Evolutionary conservation across 495 filamentous ascomycete species (phyloP), one percentile per base, ranked within the genome.

Genomic region (Schizothecium vesticola): DNA sequence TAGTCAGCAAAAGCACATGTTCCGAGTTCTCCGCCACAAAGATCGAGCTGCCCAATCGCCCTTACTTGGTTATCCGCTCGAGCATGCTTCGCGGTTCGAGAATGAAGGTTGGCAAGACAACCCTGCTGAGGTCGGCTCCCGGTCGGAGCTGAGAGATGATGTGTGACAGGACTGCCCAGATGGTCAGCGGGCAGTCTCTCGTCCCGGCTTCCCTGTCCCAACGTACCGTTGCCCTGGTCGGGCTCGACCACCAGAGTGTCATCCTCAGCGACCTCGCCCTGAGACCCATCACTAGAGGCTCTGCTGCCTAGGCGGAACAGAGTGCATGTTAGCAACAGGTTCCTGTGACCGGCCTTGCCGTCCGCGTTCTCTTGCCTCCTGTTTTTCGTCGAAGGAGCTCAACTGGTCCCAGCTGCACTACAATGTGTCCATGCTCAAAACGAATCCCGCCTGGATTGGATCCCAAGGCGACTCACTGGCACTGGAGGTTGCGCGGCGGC

Each of bases 131-230:
- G 77, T 99, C 95, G 65, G 95, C 95, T 67, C 95, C 95, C 36
- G 96, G 95, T 69, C 95, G 89, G 60, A 99, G 84, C 81, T 98
- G 96, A 55, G 93, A 96, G 69, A 99, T 97, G 79, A 99, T 97
- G 79, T 97, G 93, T 65, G 87, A 90, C 71, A 97, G 88, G 73
- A 97, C 92, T 96, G 70, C 36, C 36, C 59, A 64, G 69, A 65
- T 43, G 23, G 66, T 68, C 64, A 70, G 70, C 43, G 56, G 51
- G 68, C 56, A 13, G 21, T 56, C 22, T 19, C 13, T 3, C 10
- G 33, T 10, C 31, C 8, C 22, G 33, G 29, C n/a, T 23, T 12
- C 2, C 6, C 43, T 56, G 22, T 26, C 21, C 22, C 68, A 31
- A 82, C 86, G 72, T 36, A 90, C 88, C 86, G 77, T 88, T 91